Percentiles rank a stretch among this genome's conserved stretches.
Conservation (phyloP, 2,329 filamentous ascomycete genomes). For the Alternaria alternata region DNA sequence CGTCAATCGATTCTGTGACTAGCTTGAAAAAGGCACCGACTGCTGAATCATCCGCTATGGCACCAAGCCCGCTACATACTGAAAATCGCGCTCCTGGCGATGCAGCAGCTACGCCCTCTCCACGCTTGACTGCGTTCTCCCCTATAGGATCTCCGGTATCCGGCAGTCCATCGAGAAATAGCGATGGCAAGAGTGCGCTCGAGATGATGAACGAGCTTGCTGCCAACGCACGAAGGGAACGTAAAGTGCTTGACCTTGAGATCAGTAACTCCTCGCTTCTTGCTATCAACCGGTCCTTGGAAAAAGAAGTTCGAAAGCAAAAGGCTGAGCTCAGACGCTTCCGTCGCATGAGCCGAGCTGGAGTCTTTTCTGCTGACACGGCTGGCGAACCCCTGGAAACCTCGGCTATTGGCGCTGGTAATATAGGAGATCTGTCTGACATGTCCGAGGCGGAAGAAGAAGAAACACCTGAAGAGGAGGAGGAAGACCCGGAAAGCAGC, state of each 20-base stretch:
- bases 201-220: slow-evolving; percentile 78
- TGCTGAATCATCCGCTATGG: slow-evolving; percentile 32
- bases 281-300: slow-evolving; percentile 92
- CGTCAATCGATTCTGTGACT: slow-evolving; percentile 56
- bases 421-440: slow-evolving; percentile 49
- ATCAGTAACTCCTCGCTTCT: slow-evolving; percentile 95
- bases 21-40: slow-evolving; percentile 38
- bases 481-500: slow-evolving; percentile 56
- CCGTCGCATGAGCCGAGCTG: slow-evolving; percentile 83
- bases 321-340: slow-evolving; percentile 86
- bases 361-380: slow-evolving; percentile 70
- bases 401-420: slow-evolving; percentile 40
- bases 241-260: slow-evolving; percentile 94
- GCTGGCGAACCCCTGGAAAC: slow-evolving; percentile 59
- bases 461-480: slow-evolving; percentile 42
- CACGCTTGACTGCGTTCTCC: slow-evolving; percentile 31
- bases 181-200: slow-evolving; percentile 55
- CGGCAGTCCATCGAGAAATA: slow-evolving; percentile 68
- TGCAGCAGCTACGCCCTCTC: slow-evolving; percentile 36
- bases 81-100: slow-evolving; percentile 42
- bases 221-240: slow-evolving; percentile 86
- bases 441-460: slow-evolving; percentile 48
- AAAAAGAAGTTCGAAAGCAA: slow-evolving; percentile 90
- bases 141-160: slow-evolving; percentile 38
- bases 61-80: slow-evolving; percentile 46